Percentiles rank a stretch among this genome's conserved stretches.
phyloP scores from a whole-genome alignment of 306 rosid species.

The Nissolia schottii region DNA sequence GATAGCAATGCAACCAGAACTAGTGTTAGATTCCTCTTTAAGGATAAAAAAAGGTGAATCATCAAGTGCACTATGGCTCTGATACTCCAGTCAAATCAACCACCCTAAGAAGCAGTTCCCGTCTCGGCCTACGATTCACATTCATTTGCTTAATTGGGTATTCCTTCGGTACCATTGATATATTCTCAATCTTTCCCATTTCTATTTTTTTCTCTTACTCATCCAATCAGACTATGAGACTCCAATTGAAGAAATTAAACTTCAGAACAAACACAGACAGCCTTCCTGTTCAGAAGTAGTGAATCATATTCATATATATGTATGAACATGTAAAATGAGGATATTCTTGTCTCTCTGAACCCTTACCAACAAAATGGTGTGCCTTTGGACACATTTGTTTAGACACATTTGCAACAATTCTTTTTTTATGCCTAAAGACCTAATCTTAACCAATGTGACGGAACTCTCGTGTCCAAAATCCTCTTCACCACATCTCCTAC shows the following conservation, averaged over 20 bases:
- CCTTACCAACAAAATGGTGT: slow-evolving; percentile 39
- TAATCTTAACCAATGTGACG: slow-evolving; percentile 59
- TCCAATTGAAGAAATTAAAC: slow-evolving; percentile 14
- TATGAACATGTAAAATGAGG: slow-evolving; percentile 51
- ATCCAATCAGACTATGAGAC: neutral
- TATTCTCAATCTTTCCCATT: neutral
- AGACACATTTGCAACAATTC: too few species aligned
- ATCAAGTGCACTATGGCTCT: neutral
- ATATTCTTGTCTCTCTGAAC: slow-evolving; percentile 24
- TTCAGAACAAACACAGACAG: neutral
- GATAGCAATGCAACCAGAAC: neutral
- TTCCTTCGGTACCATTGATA: too few species aligned
- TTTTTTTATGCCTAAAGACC: slow-evolving; percentile 46
- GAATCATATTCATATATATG: slow-evolving; percentile 41
- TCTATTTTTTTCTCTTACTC: neutral
- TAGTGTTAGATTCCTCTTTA: neutral
- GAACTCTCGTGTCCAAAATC: slow-evolving; percentile 47
- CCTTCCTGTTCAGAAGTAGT: slow-evolving; percentile 34
- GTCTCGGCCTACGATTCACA: too few species aligned
- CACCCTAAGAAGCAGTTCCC: neutral
- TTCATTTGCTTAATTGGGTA: neutral
- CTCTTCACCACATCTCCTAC: slow-evolving; percentile 65
- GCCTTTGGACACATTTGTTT: slow-evolving; percentile 24
- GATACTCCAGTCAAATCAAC: neutral
- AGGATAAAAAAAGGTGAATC: neutral